Conservation (phyloP, 140 eudicot species). For the Cichorium intybus region DNA sequence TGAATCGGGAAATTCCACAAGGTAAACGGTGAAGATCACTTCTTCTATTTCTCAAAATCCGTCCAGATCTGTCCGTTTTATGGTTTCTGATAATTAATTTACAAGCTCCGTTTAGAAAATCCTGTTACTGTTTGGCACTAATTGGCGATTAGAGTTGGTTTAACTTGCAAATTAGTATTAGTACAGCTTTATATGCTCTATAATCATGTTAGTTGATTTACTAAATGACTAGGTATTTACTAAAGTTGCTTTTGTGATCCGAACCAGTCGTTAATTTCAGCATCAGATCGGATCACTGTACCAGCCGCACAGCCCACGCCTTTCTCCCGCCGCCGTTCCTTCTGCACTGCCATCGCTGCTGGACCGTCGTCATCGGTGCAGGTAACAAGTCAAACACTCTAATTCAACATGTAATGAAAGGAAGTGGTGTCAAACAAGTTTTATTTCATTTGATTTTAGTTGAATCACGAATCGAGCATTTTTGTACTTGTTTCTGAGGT, state of each 20-base stretch:
- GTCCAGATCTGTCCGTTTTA: conserved; percentile 14
- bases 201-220: background rate
- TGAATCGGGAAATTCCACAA: conserved; percentile 16
- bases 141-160: background rate
- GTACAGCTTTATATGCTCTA: background rate
- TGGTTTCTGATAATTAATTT: background rate
- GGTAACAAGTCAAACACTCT: background rate
- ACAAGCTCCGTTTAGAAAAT: background rate
- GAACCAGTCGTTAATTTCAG: background rate
- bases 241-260: conserved; percentile 10
- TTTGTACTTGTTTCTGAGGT: background rate
- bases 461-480: background rate
- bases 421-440: background rate
- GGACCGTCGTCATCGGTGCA: background rate
- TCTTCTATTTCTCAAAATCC: conserved; percentile 1
- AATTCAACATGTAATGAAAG: background rate
- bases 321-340: background rate
- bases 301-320: background rate
- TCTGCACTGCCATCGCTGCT: background rate
- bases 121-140: background rate
- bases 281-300: conserved; percentile 15
- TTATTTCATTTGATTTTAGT: background rate
- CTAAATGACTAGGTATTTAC: conserved; percentile 16
- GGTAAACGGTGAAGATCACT: conserved; percentile 3
- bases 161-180: conserved; percentile 7